A percentile compares a stretch with the other conserved stretches of the same genome.
Conservation (phyloP, 192 early-diverging fungal species). For the Obelidium mucronatum region DNA sequence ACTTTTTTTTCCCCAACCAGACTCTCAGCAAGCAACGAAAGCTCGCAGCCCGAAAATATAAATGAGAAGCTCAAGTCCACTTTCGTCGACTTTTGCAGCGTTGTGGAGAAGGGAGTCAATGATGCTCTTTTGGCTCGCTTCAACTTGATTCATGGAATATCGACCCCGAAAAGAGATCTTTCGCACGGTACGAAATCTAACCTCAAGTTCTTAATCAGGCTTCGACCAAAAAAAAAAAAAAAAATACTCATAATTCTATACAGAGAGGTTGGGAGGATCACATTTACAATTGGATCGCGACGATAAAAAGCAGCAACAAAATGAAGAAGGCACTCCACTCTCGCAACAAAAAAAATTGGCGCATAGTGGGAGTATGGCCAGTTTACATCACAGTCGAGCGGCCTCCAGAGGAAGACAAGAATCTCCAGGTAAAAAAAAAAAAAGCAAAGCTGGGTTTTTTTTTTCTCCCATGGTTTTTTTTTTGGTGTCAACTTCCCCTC, state of each 20-base stretch:
- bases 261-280: too few species aligned
- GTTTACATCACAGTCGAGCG: slow-evolving; percentile 13
- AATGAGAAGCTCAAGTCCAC: slow-evolving; percentile 30
- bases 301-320: too few species aligned
- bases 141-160: slow-evolving; percentile 29
- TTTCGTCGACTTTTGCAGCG: slow-evolving; percentile 29
- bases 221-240: too few species aligned
- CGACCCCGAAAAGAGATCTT: background rate
- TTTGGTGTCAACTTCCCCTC: background rate
- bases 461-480: background rate
- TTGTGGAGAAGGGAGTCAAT: slow-evolving; percentile 29
- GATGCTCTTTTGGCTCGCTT: slow-evolving; percentile 17
- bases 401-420: slow-evolving; percentile 15
- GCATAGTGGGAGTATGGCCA: slow-evolving; percentile 28
- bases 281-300: too few species aligned
- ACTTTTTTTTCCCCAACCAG: background rate
- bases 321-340: background rate
- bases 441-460: background rate
- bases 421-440: slow-evolving; percentile 7
- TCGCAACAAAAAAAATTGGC: slow-evolving; percentile 2
- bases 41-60: background rate
- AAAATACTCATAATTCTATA: too few species aligned
- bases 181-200: too few species aligned
- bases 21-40: background rate
- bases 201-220: too few species aligned